Percentiles rank a stretch among this genome's conserved stretches.
These are phyloP conservation scores for Chlamydomonas sp. DNA, from an alignment of 139 green algal genomes.

Conservation along the genomic window DNA sequence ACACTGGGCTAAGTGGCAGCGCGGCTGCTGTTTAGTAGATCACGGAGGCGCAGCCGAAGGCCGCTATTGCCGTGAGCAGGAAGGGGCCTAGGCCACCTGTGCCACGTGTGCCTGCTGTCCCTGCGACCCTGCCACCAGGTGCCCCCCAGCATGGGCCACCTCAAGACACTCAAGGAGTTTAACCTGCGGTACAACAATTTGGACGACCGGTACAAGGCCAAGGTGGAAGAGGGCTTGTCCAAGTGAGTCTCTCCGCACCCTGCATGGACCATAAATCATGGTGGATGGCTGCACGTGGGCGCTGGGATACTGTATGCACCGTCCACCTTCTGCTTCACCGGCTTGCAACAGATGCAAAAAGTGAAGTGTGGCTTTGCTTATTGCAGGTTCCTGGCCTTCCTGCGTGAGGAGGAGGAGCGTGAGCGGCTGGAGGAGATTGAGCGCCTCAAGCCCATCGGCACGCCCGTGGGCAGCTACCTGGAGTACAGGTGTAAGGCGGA, in stretches of 20 bases:
- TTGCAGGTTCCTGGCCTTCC: conserved; percentile 73
- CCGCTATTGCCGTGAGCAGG: not conserved
- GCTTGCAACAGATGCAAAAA: not conserved
- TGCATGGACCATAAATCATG: too few relatives aligned
- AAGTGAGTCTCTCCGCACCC: conserved; percentile 25
- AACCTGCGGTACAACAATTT: conserved; percentile 89
- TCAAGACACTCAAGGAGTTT: conserved; percentile 83
- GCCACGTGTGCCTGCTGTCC: not conserved
- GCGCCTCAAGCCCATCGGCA: conserved; percentile 84
- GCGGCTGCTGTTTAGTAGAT: not conserved
- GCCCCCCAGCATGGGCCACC: conserved; percentile 77
- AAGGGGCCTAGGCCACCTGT: not conserved
- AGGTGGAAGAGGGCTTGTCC: conserved; percentile 80
- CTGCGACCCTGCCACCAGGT: conserved; percentile 36
- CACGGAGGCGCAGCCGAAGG: too few relatives aligned
- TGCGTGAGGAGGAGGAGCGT: conserved; percentile 88
- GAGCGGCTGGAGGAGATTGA: conserved; percentile 88
- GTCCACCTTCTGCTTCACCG: too few relatives aligned
- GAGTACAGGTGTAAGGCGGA: conserved; percentile 68
- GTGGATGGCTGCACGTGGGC: not conserved
- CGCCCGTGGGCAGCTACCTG: conserved; percentile 58
- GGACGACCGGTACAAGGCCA: conserved; percentile 73
- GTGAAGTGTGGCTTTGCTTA: not conserved
- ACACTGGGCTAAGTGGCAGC: too few relatives aligned
- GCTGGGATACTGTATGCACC: not conserved